Percentiles rank a stretch among this genome's conserved stretches.
These are phyloP conservation scores for Fusarium bactridioides DNA, from an alignment of 2,329 filamentous ascomycete genomes.

Conservation along the genomic window DNA sequence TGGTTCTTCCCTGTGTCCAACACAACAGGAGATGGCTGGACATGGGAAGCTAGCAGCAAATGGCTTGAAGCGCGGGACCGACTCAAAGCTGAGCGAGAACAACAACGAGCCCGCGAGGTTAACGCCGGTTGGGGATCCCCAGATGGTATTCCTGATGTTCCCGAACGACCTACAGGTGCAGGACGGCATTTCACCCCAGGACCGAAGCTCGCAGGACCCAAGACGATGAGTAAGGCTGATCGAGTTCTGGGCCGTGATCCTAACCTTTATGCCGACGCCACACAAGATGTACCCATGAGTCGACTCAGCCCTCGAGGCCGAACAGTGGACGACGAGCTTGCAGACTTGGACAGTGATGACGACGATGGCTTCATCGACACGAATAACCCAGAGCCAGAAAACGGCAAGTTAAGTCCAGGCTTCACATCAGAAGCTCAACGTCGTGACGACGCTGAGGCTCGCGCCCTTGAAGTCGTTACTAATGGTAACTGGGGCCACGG, in stretches of 20 bases:
- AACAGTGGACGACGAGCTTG: constrained; percentile 53
- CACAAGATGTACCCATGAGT: constrained; percentile 55
- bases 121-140: constrained; percentile 71
- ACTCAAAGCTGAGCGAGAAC: constrained; percentile 64
- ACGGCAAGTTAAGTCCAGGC: constrained; percentile 51
- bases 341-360: constrained; percentile 50
- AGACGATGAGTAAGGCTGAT: constrained; percentile 64
- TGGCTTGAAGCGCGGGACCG: constrained; percentile 78
- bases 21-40: constrained; percentile 91
- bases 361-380: constrained; percentile 43
- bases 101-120: constrained; percentile 69
- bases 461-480: constrained; percentile 55
- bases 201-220: constrained; percentile 38
- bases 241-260: constrained; percentile 66
- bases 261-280: constrained; percentile 61
- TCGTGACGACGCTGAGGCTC: constrained; percentile 54
- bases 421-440: constrained; percentile 45
- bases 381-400: constrained; percentile 43
- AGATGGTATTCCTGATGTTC: constrained; percentile 38
- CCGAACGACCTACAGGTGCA: constrained; percentile 38
- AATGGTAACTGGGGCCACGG: constrained; percentile 51
- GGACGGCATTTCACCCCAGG: constrained; percentile 46
- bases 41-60: constrained; percentile 83
- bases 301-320: constrained; percentile 57
- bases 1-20: constrained; percentile 86